Percentiles rank a stretch among this genome's conserved stretches.
These are phyloP conservation scores for Cardamine resedifolia DNA, from an alignment of 345 rosid genomes.

Conservation along the genomic window DNA sequence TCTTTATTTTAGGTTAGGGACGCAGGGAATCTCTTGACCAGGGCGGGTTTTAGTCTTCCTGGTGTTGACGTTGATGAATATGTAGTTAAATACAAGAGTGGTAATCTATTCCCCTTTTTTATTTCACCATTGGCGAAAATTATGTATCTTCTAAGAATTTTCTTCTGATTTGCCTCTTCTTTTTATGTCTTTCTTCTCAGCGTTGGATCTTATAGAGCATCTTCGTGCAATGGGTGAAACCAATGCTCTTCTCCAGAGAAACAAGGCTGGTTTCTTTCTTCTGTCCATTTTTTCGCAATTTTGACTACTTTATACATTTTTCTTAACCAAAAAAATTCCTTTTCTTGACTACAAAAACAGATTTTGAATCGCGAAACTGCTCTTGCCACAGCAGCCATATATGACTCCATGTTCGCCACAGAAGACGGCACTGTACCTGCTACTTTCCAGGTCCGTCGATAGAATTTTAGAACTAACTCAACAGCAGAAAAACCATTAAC, in stretches of 20 bases:
- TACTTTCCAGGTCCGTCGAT: conserved; percentile 72
- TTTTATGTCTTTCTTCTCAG: conserved; percentile 39
- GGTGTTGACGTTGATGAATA: conserved; percentile 94
- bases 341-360: conserved; percentile 41
- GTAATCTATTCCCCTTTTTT: conserved; percentile 44
- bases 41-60: conserved; percentile 95
- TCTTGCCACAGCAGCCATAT: conserved; percentile 93
- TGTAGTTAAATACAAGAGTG: conserved; percentile 74
- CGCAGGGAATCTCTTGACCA: conserved; percentile 93
- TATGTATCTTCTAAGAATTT: not conserved
- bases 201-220: conserved; percentile 93
- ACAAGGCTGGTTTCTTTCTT: conserved; percentile 47
- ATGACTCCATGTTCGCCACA: conserved; percentile 89
- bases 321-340: not conserved
- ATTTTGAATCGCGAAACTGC: conserved; percentile 81
- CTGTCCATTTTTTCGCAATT: not conserved
- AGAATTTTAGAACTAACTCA: not conserved
- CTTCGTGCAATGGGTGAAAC: conserved; percentile 98
- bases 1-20: conserved; percentile 67
- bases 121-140: not conserved
- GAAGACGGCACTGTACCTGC: conserved; percentile 94
- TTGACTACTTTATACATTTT: not conserved
- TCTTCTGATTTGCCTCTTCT: not conserved
- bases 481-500: not conserved
- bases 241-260: conserved; percentile 86